Conservation (phyloP, 345 rosid species). For the Erucastrum elatum region DNA sequence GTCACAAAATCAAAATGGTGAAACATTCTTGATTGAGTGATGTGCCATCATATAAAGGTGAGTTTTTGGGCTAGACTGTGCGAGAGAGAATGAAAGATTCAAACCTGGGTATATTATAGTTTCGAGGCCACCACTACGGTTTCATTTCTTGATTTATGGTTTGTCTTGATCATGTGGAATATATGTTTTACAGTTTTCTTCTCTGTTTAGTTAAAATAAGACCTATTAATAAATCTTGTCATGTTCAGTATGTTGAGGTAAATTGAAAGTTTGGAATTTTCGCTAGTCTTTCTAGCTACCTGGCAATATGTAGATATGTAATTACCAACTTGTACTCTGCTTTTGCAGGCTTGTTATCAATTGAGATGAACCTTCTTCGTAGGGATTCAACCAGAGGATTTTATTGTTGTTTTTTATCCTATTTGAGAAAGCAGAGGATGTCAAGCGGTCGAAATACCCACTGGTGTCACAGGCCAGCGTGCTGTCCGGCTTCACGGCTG, state of each 20-base stretch:
- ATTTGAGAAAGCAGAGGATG: constrained; percentile 49
- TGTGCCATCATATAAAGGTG: not conserved
- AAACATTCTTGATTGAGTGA: constrained; percentile 3
- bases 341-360: constrained; percentile 31
- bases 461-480: constrained; percentile 85
- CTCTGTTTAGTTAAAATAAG: not conserved
- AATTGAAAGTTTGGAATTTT: no score
- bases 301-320: not conserved
- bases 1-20: no score
- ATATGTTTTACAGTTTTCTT: not conserved
- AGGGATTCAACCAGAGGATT: not conserved
- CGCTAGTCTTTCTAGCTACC: no score
- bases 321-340: not conserved
- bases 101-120: not conserved
- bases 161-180: not conserved
- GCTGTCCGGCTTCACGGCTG: constrained; percentile 62
- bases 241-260: no score
- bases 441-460: constrained; percentile 78
- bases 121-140: not conserved
- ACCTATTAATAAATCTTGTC: not conserved
- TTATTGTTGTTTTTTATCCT: not conserved
- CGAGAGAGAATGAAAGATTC: not conserved
- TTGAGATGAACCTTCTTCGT: constrained; percentile 22
- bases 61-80: not conserved
- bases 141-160: not conserved